Base-by-base conservation (phyloP, 2,329 filamentous ascomycete genomes). In the Pseudofabraea citricarpa region DNA sequence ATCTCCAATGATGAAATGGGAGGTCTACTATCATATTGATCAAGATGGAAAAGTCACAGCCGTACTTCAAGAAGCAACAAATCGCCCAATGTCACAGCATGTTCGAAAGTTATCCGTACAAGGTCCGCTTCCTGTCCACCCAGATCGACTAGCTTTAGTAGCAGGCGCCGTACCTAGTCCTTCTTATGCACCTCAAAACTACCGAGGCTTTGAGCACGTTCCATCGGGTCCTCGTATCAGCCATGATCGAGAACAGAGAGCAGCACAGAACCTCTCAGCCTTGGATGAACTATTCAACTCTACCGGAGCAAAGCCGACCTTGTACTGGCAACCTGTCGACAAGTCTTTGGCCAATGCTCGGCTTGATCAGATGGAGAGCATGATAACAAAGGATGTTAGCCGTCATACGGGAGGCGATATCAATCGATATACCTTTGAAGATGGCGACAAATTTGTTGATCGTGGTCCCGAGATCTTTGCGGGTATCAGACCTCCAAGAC, bases 341-440 rank as follows among this genome's bases (percentile, higher is more conserved):
- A 73, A 79, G 5, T 75, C 81, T 0, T 66, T 90, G 5, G 84
- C 77, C 1, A 71, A 77, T 13, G 73, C 74, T 36, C 79, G 91
- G 10, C 66, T 90, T 4, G 78, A 83, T 44, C 71, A 71, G 40
- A 69, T 86, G 13, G 70, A 74, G 13, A 57, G 63, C 31, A 55
- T 71, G 3, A 57, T 66, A 5, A 63, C 59, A 13, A 64, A 67
- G 45, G 60, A 68, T 18, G 45, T 57, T 51, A 54, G 64, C 13
- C 59, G 57, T 23, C 59, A 56, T 12, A 64, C 67, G 12, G 66
- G 65, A 13, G 71, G 49, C 61, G 69, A 48, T 65, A 72, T 56
- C 27, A 54, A 86, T 58, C 73, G 85, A 23, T 89, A 87, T 60
- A 84, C 82, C 0, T 90, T 90, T 54, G 84, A 89, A 60, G 69